These are phyloP conservation scores for Starmerella powellii DNA, from an alignment of 805 yeast genomes.

Conservation along the genomic window DNA sequence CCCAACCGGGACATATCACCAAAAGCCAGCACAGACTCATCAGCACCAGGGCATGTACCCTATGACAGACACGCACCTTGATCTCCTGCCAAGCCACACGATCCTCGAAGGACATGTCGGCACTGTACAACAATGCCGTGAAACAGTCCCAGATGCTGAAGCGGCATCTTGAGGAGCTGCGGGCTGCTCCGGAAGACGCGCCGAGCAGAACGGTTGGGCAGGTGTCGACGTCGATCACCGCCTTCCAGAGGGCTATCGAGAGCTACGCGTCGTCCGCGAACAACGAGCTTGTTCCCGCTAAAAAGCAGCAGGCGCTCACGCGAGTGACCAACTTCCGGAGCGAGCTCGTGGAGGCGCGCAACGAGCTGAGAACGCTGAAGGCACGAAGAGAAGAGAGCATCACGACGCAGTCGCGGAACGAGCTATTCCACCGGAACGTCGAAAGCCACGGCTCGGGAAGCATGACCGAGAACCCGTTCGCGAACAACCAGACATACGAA, in stretches of 20 bases:
- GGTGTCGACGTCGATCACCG: slow-evolving; percentile 65
- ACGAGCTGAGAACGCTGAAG: slow-evolving; percentile 44
- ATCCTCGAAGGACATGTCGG: slow-evolving; percentile 40
- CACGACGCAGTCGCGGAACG: slow-evolving; percentile 39
- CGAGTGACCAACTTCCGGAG: slow-evolving; percentile 47
- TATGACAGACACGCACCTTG: background rate
- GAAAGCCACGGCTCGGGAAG: background rate
- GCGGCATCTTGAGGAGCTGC: slow-evolving; percentile 52
- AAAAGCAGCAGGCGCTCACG: slow-evolving; percentile 44
- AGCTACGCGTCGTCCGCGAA: slow-evolving; percentile 49
- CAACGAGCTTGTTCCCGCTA: slow-evolving; percentile 46
- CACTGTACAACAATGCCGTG: slow-evolving; percentile 78
- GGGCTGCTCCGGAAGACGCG: slow-evolving; percentile 47
- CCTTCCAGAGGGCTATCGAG: slow-evolving; percentile 61
- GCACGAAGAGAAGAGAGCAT: slow-evolving; percentile 42
- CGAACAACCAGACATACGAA: slow-evolving; percentile 1
- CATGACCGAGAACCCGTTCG: slow-evolving; percentile 27
- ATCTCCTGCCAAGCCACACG: background rate
- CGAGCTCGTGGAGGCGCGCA: slow-evolving; percentile 34
- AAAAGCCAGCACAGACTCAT: too few relatives aligned
- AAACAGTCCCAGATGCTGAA: slow-evolving; percentile 68
- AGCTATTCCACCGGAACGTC: slow-evolving; percentile 37
- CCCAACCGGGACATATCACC: too few relatives aligned
- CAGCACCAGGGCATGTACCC: too few relatives aligned
- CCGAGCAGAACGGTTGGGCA: slow-evolving; percentile 67